Percentiles rank a stretch among this genome's conserved stretches.
These are phyloP conservation scores for Fusarium sp. DNA, from an alignment of 2,329 filamentous ascomycete genomes.

Conservation along the genomic window DNA sequence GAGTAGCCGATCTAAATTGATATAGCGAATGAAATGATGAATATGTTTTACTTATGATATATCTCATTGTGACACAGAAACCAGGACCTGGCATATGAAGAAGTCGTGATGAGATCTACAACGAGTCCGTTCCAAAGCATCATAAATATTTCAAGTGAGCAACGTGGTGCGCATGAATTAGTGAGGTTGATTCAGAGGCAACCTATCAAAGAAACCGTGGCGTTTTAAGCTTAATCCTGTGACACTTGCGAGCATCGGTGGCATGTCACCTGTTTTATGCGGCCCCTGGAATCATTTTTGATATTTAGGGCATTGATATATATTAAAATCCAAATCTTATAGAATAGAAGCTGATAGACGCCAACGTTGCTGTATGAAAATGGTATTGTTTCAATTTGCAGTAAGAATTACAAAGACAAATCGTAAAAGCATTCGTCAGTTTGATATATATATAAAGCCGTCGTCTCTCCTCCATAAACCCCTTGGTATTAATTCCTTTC, in stretches of 20 bases:
- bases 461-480: background rate
- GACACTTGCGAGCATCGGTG: background rate
- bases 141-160: background rate
- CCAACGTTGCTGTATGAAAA: background rate
- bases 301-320: background rate
- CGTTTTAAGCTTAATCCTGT: background rate
- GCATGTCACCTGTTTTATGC: no score
- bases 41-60: background rate
- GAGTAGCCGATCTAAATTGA: background rate
- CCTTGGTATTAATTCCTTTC: no score
- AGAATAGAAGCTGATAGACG: background rate
- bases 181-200: background rate
- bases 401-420: background rate
- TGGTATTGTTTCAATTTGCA: background rate
- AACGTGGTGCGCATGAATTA: background rate
- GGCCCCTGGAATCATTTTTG: background rate
- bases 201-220: background rate
- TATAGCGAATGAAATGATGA: slow-evolving; percentile 17
- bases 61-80: background rate
- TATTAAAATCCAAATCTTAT: fast-evolving
- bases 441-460: background rate
- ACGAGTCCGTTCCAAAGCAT: background rate
- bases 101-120: background rate
- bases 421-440: background rate
- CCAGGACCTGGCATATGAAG: fast-evolving